Conservation (phyloP, 2,329 filamentous ascomycete species). For the Conoideocrella luteorostrata region DNA sequence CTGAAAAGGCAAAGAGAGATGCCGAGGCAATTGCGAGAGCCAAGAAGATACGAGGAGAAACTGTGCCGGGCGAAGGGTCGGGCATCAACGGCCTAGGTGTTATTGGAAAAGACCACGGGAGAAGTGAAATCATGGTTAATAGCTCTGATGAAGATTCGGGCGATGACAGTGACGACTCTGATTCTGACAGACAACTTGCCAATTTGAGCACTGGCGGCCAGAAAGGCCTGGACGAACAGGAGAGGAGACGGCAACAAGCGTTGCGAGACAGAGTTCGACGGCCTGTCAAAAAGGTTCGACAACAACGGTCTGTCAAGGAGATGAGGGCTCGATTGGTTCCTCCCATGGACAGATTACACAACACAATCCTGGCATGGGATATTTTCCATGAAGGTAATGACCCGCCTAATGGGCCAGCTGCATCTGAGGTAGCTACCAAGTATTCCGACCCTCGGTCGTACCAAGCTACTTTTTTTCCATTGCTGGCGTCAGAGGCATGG, state of each 20-base stretch:
- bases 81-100: constrained; percentile 66
- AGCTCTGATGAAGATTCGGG: constrained; percentile 70
- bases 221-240: constrained; percentile 44
- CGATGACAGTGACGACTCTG: constrained; percentile 53
- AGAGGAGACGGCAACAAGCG: constrained; percentile 36
- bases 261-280: constrained; percentile 53
- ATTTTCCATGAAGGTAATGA: constrained; percentile 87
- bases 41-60: constrained; percentile 38
- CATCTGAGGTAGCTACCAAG: constrained; percentile 67
- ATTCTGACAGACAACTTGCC: constrained; percentile 45
- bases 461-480: constrained; percentile 81
- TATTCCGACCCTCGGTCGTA: constrained; percentile 76
- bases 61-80: constrained; percentile 62
- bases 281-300: constrained; percentile 78
- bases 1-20: constrained; percentile 67
- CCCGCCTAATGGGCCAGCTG: constrained; percentile 69
- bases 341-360: constrained; percentile 78
- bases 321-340: constrained; percentile 89
- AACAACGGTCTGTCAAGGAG: constrained; percentile 79
- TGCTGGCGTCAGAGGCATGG: constrained; percentile 92
- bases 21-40: constrained; percentile 65
- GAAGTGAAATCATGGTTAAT: constrained; percentile 86
- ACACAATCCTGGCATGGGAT: constrained; percentile 85
- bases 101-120: constrained; percentile 71
- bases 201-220: constrained; percentile 41